Percentiles rank a stretch among this genome's conserved stretches.
Evolutionary conservation across 768 basidiomycete species (phyloP).

Genomic region (Leccinum sublutescens): DNA sequence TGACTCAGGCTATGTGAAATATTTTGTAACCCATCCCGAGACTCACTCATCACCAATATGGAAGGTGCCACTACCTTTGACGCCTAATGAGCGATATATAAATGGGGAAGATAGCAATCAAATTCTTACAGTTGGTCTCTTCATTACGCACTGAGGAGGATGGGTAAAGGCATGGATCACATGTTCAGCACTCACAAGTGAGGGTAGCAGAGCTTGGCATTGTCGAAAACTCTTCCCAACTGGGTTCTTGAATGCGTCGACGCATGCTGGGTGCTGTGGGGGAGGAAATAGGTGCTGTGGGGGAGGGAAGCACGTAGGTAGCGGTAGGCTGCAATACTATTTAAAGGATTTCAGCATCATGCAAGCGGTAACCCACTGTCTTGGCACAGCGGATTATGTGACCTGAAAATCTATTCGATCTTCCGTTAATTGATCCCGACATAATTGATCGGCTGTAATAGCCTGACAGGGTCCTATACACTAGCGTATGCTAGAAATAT

Average conservation of each 20-base stretch:
- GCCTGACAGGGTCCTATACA: too few species aligned
- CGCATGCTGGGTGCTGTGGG: not conserved
- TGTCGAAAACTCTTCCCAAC: not conserved
- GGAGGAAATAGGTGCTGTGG: too few species aligned
- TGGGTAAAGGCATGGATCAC: not conserved
- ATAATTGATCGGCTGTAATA: too few species aligned
- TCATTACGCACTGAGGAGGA: not conserved
- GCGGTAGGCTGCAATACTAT: too few species aligned
- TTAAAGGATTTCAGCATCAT: too few species aligned
- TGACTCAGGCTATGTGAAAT: too few species aligned
- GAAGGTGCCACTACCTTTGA: not conserved
- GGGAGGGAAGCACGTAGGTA: too few species aligned
- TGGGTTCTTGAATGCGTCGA: not conserved
- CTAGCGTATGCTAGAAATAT: too few species aligned
- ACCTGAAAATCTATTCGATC: too few species aligned
- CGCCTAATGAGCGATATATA: not conserved
- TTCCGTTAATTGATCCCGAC: too few species aligned
- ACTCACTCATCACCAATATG: not conserved
- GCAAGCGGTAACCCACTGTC: too few species aligned
- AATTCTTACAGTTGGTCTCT: not conserved
- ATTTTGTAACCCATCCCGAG: not conserved
- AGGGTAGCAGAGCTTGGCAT: not conserved
- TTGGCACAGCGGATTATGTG: too few species aligned
- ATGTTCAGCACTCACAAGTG: not conserved
- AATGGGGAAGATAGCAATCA: not conserved